Conservation (phyloP, 148 eudicot species). For the Suaeda aralocaspica region DNA sequence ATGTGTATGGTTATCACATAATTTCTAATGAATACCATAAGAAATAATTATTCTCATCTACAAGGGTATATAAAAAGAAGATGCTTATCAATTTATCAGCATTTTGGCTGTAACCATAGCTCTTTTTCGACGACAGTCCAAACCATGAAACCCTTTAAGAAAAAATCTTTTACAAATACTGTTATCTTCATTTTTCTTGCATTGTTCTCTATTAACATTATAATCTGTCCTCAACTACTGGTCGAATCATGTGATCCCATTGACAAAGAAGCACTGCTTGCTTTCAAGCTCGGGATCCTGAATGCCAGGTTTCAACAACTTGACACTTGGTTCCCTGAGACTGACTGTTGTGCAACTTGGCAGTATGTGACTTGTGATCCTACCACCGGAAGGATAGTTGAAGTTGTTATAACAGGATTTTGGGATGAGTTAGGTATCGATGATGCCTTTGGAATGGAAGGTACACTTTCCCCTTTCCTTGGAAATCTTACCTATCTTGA, state of each 20-base stretch:
- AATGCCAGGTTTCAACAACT: conserved; percentile 40
- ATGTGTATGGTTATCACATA: too few species aligned
- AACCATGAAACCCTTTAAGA: conserved; percentile 5
- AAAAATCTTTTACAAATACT: too few species aligned
- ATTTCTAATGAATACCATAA: too few species aligned
- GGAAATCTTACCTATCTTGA: too few species aligned
- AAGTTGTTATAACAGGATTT: conserved; percentile 43
- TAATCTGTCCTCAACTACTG: background rate
- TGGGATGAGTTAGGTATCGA: background rate
- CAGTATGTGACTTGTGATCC: conserved; percentile 51
- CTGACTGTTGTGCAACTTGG: conserved; percentile 71
- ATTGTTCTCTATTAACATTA: background rate
- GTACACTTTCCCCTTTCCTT: conserved; percentile 62
- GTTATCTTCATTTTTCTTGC: conserved; percentile 20
- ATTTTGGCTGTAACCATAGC: background rate
- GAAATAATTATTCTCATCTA: background rate
- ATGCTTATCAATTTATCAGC: too few species aligned
- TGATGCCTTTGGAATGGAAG: conserved; percentile 46
- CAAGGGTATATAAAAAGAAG: background rate
- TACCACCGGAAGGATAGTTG: conserved; percentile 43
- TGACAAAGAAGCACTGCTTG: conserved; percentile 53
- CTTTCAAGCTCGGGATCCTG: conserved; percentile 47
- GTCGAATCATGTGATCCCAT: conserved; percentile 45
- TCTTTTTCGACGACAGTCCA: background rate
- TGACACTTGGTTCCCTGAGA: conserved; percentile 40